Conservation (phyloP, 768 basidiomycete genomes). For the Chiua virens region DNA sequence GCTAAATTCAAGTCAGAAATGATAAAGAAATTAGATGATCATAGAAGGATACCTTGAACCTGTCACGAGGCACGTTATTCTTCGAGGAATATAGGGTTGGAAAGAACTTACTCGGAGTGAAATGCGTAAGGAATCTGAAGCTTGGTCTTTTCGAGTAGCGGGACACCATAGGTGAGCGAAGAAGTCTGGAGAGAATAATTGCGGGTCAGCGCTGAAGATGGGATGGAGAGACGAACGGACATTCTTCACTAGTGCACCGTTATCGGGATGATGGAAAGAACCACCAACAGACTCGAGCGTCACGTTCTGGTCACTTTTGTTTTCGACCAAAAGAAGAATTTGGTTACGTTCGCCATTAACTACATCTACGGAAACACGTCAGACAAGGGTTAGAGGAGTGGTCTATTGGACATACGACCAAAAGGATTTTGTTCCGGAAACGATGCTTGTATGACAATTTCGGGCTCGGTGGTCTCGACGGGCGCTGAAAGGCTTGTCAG, state of each 20-base stretch:
- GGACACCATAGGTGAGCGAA: constrained; percentile 49
- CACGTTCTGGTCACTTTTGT: constrained; percentile 70
- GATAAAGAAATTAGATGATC: neutral
- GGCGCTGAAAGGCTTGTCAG: constrained; percentile 19
- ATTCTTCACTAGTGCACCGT: constrained; percentile 67
- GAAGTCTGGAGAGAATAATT: constrained; percentile 50
- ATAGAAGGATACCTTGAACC: constrained; percentile 54
- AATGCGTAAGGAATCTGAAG: constrained; percentile 71
- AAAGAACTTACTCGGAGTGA: constrained; percentile 71
- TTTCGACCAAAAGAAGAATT: constrained; percentile 66
- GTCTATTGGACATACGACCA: constrained; percentile 55
- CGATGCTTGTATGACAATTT: constrained; percentile 50
- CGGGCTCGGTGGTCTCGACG: constrained; percentile 46
- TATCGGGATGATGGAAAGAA: constrained; percentile 65
- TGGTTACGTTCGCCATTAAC: constrained; percentile 83
- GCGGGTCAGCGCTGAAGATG: neutral
- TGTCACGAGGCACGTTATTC: constrained; percentile 24
- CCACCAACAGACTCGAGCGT: constrained; percentile 66
- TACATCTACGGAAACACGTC: constrained; percentile 52
- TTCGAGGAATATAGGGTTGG: neutral
- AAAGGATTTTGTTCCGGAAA: constrained; percentile 77
- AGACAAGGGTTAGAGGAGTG: constrained; percentile 3
- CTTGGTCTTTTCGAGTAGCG: constrained; percentile 55
- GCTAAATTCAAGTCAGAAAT: constrained; percentile 39
- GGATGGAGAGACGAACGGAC: constrained; percentile 38